Evolutionary conservation across 139 green algal genomes (phyloP).

Genomic region (Chlorella ohadii): DNA sequence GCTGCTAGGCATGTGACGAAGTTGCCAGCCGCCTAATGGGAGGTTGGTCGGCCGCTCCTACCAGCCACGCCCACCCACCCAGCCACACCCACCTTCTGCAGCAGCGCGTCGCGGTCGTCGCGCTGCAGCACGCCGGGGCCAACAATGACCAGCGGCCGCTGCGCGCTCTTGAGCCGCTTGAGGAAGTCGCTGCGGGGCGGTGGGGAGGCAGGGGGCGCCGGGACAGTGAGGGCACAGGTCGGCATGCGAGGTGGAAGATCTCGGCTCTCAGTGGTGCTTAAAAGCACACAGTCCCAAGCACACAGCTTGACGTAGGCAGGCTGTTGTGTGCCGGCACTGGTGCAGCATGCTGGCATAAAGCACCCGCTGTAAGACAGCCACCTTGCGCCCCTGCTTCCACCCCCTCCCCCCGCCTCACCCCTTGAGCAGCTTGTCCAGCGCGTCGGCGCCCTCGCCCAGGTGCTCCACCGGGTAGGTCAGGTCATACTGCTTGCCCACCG

Average conservation of each 20-base stretch:
- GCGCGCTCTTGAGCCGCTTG: constrained; percentile 77
- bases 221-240: neutral
- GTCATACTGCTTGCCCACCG: constrained; percentile 82
- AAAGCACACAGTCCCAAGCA: no score
- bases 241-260: neutral
- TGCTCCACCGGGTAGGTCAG: constrained; percentile 94
- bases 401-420: constrained; percentile 12
- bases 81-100: constrained; percentile 81
- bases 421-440: constrained; percentile 73
- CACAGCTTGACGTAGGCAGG: no score
- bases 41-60: no score
- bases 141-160: constrained; percentile 89
- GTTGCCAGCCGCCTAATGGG: no score
- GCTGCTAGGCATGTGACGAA: no score
- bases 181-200: constrained; percentile 49
- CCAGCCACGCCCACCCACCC: no score
- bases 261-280: no score
- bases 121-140: constrained; percentile 86
- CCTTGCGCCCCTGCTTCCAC: no score
- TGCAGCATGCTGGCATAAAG: no score
- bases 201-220: neutral
- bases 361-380: no score
- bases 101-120: constrained; percentile 78
- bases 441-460: constrained; percentile 76
- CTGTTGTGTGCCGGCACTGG: no score